Evolutionary conservation across 495 filamentous ascomycete genomes (phyloP).

Genomic region (Podospora appendiculata): DNA sequence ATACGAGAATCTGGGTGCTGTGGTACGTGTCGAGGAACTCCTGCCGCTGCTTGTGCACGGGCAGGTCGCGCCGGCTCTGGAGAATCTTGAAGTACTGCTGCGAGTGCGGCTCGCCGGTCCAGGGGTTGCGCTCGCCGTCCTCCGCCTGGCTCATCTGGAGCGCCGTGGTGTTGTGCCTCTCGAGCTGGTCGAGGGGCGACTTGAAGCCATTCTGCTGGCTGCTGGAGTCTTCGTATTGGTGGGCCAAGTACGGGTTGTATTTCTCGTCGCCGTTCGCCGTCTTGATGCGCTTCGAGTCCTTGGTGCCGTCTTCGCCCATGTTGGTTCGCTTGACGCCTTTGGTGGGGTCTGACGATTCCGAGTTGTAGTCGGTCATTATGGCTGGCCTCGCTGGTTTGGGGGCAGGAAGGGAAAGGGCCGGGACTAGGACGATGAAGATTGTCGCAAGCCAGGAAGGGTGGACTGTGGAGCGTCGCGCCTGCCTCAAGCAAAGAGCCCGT

Average conservation of each 20-base stretch:
- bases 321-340: slow-evolving; percentile 23
- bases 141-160: slow-evolving; percentile 65
- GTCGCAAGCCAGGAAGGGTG: neutral
- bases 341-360: slow-evolving; percentile 1
- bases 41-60: slow-evolving; percentile 84
- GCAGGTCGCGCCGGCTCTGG: slow-evolving; percentile 72
- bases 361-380: neutral
- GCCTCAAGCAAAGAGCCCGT: neutral
- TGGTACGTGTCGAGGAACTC: slow-evolving; percentile 93
- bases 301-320: slow-evolving; percentile 15
- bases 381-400: neutral
- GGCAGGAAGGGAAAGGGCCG: neutral
- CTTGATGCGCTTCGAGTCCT: slow-evolving; percentile 27
- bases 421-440: neutral
- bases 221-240: slow-evolving; percentile 58
- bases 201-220: slow-evolving; percentile 25
- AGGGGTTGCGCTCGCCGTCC: slow-evolving; percentile 76
- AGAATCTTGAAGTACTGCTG: slow-evolving; percentile 83
- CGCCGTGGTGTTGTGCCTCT: slow-evolving; percentile 76
- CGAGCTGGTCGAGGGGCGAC: slow-evolving; percentile 54
- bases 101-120: slow-evolving; percentile 69
- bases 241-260: slow-evolving; percentile 82
- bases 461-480: neutral
- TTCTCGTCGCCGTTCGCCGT: slow-evolving; percentile 26
- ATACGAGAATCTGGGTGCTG: slow-evolving; percentile 87